Evolutionary conservation across 352 stramenopile species (phyloP).

Genomic region (Saprolegnia parasitica): DNA sequence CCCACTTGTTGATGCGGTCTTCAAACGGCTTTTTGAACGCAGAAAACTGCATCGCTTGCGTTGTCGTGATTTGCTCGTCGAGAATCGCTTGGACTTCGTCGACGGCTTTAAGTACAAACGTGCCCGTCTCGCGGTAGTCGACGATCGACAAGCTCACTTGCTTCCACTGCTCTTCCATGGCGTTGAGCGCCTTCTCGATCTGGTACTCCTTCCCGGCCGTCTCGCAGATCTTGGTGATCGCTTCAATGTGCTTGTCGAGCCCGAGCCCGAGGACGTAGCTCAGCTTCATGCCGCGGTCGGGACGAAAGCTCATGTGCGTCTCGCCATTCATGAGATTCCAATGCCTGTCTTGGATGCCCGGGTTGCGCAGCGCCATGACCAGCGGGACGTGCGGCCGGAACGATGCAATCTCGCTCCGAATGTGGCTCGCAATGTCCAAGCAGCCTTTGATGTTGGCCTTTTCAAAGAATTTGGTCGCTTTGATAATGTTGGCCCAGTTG

Average conservation of each 20-base stretch:
- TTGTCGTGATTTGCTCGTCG: conserved; percentile 95
- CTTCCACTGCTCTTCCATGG: conserved; percentile 91
- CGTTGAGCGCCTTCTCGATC: conserved; percentile 89
- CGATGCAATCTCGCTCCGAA: conserved; percentile 89
- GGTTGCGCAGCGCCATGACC: conserved; percentile 87
- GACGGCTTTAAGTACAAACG: conserved; percentile 91
- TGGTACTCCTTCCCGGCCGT: conserved; percentile 93
- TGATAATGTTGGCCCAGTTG: conserved; percentile 84
- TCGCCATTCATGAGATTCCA: conserved; percentile 88
- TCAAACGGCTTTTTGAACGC: conserved; percentile 94
- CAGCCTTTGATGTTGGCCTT: conserved; percentile 81
- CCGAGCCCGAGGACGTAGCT: conserved; percentile 83
- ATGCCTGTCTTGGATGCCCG: conserved; percentile 91
- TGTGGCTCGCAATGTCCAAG: conserved; percentile 81
- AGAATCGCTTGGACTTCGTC: conserved; percentile 94
- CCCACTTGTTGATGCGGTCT: conserved; percentile 91
- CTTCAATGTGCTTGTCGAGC: conserved; percentile 78
- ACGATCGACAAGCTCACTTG: conserved; percentile 87
- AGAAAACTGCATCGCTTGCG: conserved; percentile 95
- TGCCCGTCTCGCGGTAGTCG: conserved; percentile 89
- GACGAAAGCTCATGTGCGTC: conserved; percentile 80
- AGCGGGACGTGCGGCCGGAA: conserved; percentile 93
- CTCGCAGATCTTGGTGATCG: conserved; percentile 90
- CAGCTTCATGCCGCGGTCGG: conserved; percentile 84
- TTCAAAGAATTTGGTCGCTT: conserved; percentile 91